Percentiles rank a stretch among this genome's conserved stretches.
These are phyloP conservation scores for Colletotrichum coccodes DNA, from an alignment of 2,329 filamentous ascomycete species.

Conservation along the genomic window DNA sequence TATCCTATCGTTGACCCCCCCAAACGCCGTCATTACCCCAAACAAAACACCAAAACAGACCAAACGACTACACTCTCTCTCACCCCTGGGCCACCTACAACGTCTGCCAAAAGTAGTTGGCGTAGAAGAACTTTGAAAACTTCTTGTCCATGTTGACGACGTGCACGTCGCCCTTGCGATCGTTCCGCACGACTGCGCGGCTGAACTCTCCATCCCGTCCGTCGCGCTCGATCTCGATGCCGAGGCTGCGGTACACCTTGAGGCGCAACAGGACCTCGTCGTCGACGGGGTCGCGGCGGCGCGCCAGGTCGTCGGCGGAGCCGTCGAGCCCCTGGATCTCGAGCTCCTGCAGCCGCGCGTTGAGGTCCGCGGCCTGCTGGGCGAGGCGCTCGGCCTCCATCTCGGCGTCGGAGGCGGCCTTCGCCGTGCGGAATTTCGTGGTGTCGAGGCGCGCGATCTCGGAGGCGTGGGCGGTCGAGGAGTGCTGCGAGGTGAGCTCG, in stretches of 20 bases:
- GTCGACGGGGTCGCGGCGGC: constrained; percentile 60
- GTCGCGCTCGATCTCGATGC: constrained; percentile 86
- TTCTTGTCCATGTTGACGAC: constrained; percentile 95
- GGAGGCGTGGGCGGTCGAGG: constrained; percentile 81
- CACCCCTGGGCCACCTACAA: constrained; percentile 61
- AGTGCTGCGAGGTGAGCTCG: constrained; percentile 80
- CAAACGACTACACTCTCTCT: not conserved
- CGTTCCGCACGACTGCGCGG: constrained; percentile 87
- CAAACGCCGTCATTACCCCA: constrained; percentile 15
- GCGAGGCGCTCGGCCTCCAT: constrained; percentile 95
- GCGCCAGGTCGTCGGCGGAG: constrained; percentile 44
- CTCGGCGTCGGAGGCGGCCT: constrained; percentile 87
- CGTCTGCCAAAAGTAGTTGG: constrained; percentile 95
- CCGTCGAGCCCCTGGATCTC: constrained; percentile 91
- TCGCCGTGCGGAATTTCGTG: constrained; percentile 94
- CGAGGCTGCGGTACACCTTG: constrained; percentile 90
- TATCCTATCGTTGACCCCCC: constrained; percentile 10
- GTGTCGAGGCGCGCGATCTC: constrained; percentile 90
- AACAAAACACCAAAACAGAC: not conserved
- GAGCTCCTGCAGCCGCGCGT: constrained; percentile 80
- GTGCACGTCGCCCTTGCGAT: constrained; percentile 89
- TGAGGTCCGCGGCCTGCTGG: constrained; percentile 79
- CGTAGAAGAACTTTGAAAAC: constrained; percentile 91
- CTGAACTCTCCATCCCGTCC: constrained; percentile 81
- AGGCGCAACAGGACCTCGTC: constrained; percentile 79